Conservation (phyloP, 306 rosid genomes). For the Hippophae gyantsensis region DNA sequence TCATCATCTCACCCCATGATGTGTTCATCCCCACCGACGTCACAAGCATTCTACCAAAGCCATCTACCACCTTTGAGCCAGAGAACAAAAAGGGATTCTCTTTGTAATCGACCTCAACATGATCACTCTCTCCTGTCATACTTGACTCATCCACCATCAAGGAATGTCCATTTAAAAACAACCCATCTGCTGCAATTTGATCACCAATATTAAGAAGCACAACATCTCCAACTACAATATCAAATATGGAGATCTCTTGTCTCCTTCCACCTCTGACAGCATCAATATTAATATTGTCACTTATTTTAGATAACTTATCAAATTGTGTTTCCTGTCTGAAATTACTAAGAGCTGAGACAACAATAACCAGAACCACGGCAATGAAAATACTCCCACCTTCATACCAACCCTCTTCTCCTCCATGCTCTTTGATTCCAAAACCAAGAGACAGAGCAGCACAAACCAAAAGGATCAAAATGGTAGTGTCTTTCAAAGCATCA, state of each 20-base stretch:
- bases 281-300: slow-evolving; percentile 53
- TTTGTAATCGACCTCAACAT: slow-evolving; percentile 42
- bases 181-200: slow-evolving; percentile 81
- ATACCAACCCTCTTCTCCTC: slow-evolving; percentile 71
- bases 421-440: slow-evolving; percentile 70
- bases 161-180: slow-evolving; percentile 59
- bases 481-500: slow-evolving; percentile 72
- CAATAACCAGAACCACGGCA: slow-evolving; percentile 61
- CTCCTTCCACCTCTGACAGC: slow-evolving; percentile 53
- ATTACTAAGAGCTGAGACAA: slow-evolving; percentile 66
- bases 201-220: slow-evolving; percentile 59
- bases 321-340: slow-evolving; percentile 77
- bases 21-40: slow-evolving; percentile 80
- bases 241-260: slow-evolving; percentile 51
- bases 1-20: slow-evolving; percentile 88
- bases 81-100: slow-evolving; percentile 60
- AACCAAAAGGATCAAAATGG: slow-evolving; percentile 54
- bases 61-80: slow-evolving; percentile 73
- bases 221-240: slow-evolving; percentile 69
- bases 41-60: slow-evolving; percentile 56
- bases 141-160: slow-evolving; percentile 78
- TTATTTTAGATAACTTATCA: slow-evolving; percentile 62
- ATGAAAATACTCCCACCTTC: slow-evolving; percentile 79
- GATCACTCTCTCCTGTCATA: slow-evolving; percentile 93
- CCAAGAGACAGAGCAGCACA: slow-evolving; percentile 79